Percentiles rank a stretch among this genome's conserved stretches.
phyloP scores from a whole-genome alignment of 495 filamentous ascomycete species.

The Aspergillus sparsus region DNA sequence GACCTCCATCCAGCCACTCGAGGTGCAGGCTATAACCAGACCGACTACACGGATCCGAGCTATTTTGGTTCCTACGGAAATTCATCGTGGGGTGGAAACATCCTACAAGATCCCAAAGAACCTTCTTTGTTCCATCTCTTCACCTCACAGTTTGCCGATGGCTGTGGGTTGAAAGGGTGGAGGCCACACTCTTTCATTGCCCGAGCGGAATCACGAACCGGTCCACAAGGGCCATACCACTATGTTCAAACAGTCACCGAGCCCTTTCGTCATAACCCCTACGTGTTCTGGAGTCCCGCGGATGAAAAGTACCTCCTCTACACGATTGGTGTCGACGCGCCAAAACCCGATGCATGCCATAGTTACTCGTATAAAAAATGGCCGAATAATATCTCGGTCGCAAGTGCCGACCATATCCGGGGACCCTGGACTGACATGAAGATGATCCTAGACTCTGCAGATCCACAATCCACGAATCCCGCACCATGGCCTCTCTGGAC shows the following conservation, averaged over 20 bases:
- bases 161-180: constrained; percentile 42
- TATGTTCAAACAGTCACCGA: constrained; percentile 33
- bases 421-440: constrained; percentile 1
- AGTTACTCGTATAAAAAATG: constrained; percentile 14
- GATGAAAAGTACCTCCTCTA: constrained; percentile 39
- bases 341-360: background rate
- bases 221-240: constrained; percentile 38
- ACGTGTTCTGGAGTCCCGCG: constrained; percentile 35
- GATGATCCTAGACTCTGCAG: constrained; percentile 4
- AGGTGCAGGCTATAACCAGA: constrained; percentile 38
- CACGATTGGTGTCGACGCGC: constrained; percentile 33
- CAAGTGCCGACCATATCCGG: constrained; percentile 2
- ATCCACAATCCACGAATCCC: constrained; percentile 18
- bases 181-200: constrained; percentile 38
- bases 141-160: constrained; percentile 35
- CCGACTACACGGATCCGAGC: constrained; percentile 10
- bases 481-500: constrained; percentile 22
- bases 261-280: constrained; percentile 42
- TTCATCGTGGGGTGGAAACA: constrained; percentile 41
- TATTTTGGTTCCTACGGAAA: constrained; percentile 27
- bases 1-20: constrained; percentile 35
- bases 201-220: constrained; percentile 37
- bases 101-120: constrained; percentile 38
- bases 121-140: constrained; percentile 35
- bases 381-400: constrained; percentile 20